These are phyloP conservation scores for Lactarius hengduanensis DNA, from an alignment of 768 basidiomycete species.

Conservation along the genomic window DNA sequence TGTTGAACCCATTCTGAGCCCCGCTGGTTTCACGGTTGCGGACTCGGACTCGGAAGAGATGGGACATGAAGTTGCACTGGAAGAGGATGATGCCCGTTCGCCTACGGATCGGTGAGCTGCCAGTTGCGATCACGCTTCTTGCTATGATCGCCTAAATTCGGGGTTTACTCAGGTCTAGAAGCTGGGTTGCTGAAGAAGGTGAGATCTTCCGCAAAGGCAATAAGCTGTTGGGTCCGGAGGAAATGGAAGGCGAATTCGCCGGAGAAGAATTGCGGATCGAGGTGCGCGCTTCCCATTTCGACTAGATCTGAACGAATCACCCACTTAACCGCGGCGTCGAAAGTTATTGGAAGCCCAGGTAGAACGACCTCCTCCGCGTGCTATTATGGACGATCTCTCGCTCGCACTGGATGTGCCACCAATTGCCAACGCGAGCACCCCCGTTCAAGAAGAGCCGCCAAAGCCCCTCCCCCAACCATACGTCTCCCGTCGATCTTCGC, in stretches of 20 bases:
- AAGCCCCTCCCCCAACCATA: conserved; percentile 59
- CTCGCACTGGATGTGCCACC: conserved; percentile 28
- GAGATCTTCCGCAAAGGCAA: conserved; percentile 94
- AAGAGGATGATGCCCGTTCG: conserved; percentile 30
- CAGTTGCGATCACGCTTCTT: not conserved
- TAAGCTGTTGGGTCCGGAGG: conserved; percentile 74
- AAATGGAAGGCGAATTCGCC: conserved; percentile 87
- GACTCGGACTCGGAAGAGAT: conserved; percentile 48
- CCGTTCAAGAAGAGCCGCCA: conserved; percentile 33
- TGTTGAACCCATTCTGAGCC: conserved; percentile 69
- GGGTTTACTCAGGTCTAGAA: conserved; percentile 54
- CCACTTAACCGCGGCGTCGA: not conserved
- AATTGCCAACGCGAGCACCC: conserved; percentile 9
- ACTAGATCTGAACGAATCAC: not conserved
- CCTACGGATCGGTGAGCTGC: conserved; percentile 26
- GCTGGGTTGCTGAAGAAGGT: conserved; percentile 91
- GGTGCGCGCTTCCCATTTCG: conserved; percentile 40
- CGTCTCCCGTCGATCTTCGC: conserved; percentile 54
- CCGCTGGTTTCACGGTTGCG: conserved; percentile 35
- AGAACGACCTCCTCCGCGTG: conserved; percentile 77
- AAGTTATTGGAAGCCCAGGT: conserved; percentile 85
- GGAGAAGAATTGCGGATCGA: conserved; percentile 87
- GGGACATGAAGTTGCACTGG: conserved; percentile 45
- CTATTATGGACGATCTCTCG: conserved; percentile 55
- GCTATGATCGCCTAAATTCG: not conserved